Base-by-base conservation (phyloP, 805 yeast species). In the Phaffomyces antillensis region DNA sequence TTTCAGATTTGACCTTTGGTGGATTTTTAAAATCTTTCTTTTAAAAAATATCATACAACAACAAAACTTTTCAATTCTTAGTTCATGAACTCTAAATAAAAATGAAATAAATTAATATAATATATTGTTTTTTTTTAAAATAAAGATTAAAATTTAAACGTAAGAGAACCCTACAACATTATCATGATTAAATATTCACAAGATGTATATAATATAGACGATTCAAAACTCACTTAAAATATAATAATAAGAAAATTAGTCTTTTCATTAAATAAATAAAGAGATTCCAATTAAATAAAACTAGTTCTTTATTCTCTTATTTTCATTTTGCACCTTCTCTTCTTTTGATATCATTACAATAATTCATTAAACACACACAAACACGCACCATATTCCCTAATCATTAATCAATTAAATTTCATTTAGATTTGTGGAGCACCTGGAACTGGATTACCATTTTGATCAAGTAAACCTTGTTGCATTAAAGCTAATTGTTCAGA, bases 401-500 rank as follows among this genome's bases (percentile, higher is more conserved):
- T n/a, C n/a, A n/a, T n/a, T n/a, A n/a, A n/a, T n/a, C n/a, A n/a
- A n/a, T n/a, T n/a, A n/a, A n/a, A 30, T 17, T 36, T 24, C 11
- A 12, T 26, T 62, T 60, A 71, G 55, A 71, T 59, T 66, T 72
- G 79, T 52, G 86, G 86, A 49, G 86, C 86, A 59, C 87, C 87
- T 59, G 84, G 88, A 53, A 85, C 75, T 59, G 93, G 91, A 74
- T 85, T 85, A 61, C 93, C 95, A 60, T 85, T 81, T 54, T 81
- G 84, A 63, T 85, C 95, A 52, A 81, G 67, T 67, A 85, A 72
- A 59, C 91, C 91, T 68, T 84, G 89, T 72, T 85, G 95, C 88
- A 84, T 81, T 83, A 86, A 76, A 76, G 86, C 81, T 57, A 88
- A 77, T 72, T 87, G 93, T 72, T 90, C 96, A 61, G 86, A 81